Evolutionary conservation across 2,329 filamentous ascomycete species (phyloP).

Genomic region (Cercospora zeina): DNA sequence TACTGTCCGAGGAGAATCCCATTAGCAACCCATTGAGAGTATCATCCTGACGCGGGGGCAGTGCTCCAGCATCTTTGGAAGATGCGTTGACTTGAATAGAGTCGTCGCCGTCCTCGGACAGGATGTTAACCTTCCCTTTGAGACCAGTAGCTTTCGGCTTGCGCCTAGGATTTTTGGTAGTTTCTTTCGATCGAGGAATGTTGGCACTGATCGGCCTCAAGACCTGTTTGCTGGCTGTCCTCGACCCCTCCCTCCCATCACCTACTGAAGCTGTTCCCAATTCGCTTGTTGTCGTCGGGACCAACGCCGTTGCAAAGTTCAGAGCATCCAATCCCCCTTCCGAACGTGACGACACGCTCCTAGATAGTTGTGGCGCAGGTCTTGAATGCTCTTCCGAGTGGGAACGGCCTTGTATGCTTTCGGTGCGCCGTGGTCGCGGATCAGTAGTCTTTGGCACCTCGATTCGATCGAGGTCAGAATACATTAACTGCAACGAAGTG

Average conservation of each 20-base stretch:
- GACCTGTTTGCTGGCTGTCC: neutral
- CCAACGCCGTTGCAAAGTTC: neutral
- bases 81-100: constrained; percentile 25
- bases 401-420: constrained; percentile 26
- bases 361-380: constrained; percentile 18
- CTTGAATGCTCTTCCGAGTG: constrained; percentile 28
- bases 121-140: constrained; percentile 28
- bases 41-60: constrained; percentile 15
- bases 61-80: constrained; percentile 1
- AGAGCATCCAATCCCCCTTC: constrained; percentile 21
- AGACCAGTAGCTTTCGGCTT: constrained; percentile 23
- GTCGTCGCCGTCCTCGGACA: constrained; percentile 37
- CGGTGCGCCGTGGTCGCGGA: constrained; percentile 29
- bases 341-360: constrained; percentile 31
- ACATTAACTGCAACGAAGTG: neutral
- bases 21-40: constrained; percentile 33
- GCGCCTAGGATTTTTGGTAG: constrained; percentile 8
- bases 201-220: constrained; percentile 31
- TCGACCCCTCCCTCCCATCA: neutral
- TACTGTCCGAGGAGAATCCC: constrained; percentile 20
- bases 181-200: constrained; percentile 22
- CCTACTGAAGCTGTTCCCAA: neutral
- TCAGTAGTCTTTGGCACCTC: constrained; percentile 36
- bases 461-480: constrained; percentile 7
- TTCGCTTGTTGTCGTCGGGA: neutral